Percentiles rank a stretch among this genome's conserved stretches.
Evolutionary conservation across 306 rosid species (phyloP).

Genomic region (Quercus wislizeni): DNA sequence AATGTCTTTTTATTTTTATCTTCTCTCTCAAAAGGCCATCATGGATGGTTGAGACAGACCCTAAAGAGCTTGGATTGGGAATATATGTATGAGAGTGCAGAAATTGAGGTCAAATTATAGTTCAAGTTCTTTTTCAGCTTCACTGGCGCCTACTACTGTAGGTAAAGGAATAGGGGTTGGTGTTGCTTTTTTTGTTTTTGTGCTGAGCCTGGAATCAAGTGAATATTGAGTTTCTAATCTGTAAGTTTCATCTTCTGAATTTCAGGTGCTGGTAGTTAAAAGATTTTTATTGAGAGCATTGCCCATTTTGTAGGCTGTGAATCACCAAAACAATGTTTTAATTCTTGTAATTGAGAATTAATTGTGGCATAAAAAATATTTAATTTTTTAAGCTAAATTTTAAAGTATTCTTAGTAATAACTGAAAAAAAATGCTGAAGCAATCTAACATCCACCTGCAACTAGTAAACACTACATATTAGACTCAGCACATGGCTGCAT

Average conservation of each 20-base stretch:
- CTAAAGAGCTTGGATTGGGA: slow-evolving; percentile 87
- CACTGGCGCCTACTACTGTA: background rate
- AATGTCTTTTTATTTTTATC: background rate
- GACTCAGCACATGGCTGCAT: too few species aligned
- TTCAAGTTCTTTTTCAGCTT: background rate
- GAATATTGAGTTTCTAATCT: background rate
- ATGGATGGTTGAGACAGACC: slow-evolving; percentile 91
- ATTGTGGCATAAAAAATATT: too few species aligned
- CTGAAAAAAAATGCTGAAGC: too few species aligned
- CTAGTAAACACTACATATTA: too few species aligned
- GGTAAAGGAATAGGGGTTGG: background rate
- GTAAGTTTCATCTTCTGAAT: background rate
- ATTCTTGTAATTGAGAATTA: too few species aligned
- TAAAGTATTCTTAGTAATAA: too few species aligned
- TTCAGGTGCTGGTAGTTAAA: background rate
- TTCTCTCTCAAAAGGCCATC: slow-evolving; percentile 54
- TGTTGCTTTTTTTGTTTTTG: background rate
- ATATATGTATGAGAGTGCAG: slow-evolving; percentile 51
- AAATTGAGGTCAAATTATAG: background rate
- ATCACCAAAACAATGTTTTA: background rate
- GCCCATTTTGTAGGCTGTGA: background rate
- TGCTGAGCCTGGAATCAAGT: background rate
- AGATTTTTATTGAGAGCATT: background rate
- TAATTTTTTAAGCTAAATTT: too few species aligned
- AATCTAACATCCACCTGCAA: too few species aligned